A percentile compares a stretch with the other conserved stretches of the same genome.
These are phyloP conservation scores for Elsinoe arachidis DNA, from an alignment of 2,329 filamentous ascomycete genomes.

Conservation along the genomic window DNA sequence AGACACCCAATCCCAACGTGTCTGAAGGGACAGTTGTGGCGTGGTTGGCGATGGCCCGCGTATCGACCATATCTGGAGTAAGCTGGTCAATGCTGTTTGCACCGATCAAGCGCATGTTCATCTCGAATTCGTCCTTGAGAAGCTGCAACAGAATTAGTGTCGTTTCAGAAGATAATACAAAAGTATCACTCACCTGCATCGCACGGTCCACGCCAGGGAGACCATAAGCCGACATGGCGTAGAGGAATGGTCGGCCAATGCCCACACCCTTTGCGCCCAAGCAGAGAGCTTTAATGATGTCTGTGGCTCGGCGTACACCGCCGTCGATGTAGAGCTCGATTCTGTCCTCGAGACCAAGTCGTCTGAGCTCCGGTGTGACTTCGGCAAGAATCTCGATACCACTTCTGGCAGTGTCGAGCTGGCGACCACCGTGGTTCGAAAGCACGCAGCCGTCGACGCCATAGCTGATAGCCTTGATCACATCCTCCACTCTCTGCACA, in stretches of 20 bases:
- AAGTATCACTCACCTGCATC: constrained; percentile 53
- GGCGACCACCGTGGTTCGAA: constrained; percentile 90
- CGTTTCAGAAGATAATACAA: neutral
- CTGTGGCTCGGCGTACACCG: constrained; percentile 79
- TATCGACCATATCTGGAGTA: constrained; percentile 72
- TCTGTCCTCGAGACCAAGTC: constrained; percentile 61
- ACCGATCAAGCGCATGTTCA: constrained; percentile 96
- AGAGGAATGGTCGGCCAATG: constrained; percentile 89
- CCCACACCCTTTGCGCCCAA: constrained; percentile 87
- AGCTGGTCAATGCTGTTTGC: constrained; percentile 66
- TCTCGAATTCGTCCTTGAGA: constrained; percentile 93
- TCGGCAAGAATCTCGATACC: constrained; percentile 86
- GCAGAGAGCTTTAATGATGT: constrained; percentile 91
- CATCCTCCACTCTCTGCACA: constrained; percentile 91
- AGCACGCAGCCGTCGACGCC: constrained; percentile 80
- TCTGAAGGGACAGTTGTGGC: constrained; percentile 52
- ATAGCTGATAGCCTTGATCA: constrained; percentile 66
- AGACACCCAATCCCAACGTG: constrained; percentile 49
- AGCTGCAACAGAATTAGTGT: constrained; percentile 33
- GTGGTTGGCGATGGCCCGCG: constrained; percentile 58
- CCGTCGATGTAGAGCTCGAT: constrained; percentile 82
- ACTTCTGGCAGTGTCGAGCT: constrained; percentile 84
- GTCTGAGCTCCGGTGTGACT: constrained; percentile 77
- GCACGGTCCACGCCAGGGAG: constrained; percentile 78
- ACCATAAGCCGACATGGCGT: constrained; percentile 91